Base-by-base conservation (phyloP, 2,329 filamentous ascomycete genomes). In the Harringtonia lauricola region DNA sequence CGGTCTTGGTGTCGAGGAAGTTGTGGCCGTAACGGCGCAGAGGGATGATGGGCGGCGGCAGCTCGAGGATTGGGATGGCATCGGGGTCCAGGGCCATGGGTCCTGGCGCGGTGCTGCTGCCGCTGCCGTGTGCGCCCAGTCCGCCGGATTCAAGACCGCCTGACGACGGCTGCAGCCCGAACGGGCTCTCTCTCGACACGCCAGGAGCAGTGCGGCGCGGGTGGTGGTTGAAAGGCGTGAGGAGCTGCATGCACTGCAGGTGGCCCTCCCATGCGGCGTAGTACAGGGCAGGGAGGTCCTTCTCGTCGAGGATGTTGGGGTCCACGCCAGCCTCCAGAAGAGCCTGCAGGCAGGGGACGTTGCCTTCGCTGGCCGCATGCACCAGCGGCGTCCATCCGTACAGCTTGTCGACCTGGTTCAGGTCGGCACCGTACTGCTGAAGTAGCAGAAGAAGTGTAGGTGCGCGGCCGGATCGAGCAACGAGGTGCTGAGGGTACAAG, bases 191-290 rank as follows among this genome's bases (percentile, higher is more conserved):
- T 1, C 18, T 43, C 17, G 65, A 12, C 2, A 18, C 59, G 26
- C 59, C 58, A 15, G 14, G 8, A 3, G 15, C 4, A 3, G 34
- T 29, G 10, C 59, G 64, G 17, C 17, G 22, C 29, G 15, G 19
- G 15, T 14, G 30, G 17, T n/a, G 3, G 57, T 73, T 73, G 53
- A 69, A 70, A 2, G 80, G 77, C 5, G 81, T 81, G 28, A 98
- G 75, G 8, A 95, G 72, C 55, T 83, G 81, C 85, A 98, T 95
- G 65, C 92, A 96, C 56, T 90, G 83, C 43, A 96, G 66, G 58
- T 96, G 86, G 0, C 92, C 92, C 65, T 98, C 92, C 92, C 92
- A 98, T 0, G 88, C 90, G 14, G 92, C 92, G 62, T 98, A 98
- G 63, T 98, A 98, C 81, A 96, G 88, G 24, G 92, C 89, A 2